Conservation (phyloP, 805 yeast species). For the Candida lessepsii region DNA sequence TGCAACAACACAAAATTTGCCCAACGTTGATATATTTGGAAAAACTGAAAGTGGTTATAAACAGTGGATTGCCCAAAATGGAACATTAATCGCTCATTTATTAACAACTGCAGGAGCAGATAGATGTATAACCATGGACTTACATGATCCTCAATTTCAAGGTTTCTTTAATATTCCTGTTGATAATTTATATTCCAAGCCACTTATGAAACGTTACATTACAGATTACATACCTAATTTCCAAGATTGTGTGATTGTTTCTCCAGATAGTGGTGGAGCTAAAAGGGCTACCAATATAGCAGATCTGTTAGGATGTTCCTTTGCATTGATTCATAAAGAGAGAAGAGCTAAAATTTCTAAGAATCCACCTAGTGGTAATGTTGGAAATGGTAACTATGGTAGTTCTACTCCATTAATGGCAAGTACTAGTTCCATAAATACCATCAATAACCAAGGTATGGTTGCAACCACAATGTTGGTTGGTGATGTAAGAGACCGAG, state of each 20-base stretch:
- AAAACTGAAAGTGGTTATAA: constrained; percentile 68
- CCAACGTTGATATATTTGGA: constrained; percentile 36
- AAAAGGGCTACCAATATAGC: constrained; percentile 94
- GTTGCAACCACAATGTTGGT: constrained; percentile 91
- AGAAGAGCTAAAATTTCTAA: constrained; percentile 53
- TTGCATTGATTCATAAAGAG: constrained; percentile 95
- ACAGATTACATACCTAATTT: constrained; percentile 73
- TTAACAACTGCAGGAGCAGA: constrained; percentile 93
- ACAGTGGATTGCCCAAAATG: constrained; percentile 95
- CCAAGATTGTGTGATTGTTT: constrained; percentile 83
- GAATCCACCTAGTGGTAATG: constrained; percentile 24
- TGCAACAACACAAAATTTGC: constrained; percentile 15
- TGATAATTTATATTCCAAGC: constrained; percentile 88
- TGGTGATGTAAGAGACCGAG: constrained; percentile 86
- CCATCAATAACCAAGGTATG: constrained; percentile 22
- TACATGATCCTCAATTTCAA: constrained; percentile 97
- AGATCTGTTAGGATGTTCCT: constrained; percentile 80
- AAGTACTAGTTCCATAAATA: constrained; percentile 18
- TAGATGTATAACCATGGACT: constrained; percentile 94
- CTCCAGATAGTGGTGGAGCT: constrained; percentile 99
- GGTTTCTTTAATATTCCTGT: constrained; percentile 97
- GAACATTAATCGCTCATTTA: constrained; percentile 85
- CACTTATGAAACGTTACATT: constrained; percentile 83
- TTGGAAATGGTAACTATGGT: constrained; percentile 9
- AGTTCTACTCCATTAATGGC: constrained; percentile 13